Evolutionary conservation across 1,139 yeast genomes (phyloP).

Genomic region (Suhomyces terraborum): DNA sequence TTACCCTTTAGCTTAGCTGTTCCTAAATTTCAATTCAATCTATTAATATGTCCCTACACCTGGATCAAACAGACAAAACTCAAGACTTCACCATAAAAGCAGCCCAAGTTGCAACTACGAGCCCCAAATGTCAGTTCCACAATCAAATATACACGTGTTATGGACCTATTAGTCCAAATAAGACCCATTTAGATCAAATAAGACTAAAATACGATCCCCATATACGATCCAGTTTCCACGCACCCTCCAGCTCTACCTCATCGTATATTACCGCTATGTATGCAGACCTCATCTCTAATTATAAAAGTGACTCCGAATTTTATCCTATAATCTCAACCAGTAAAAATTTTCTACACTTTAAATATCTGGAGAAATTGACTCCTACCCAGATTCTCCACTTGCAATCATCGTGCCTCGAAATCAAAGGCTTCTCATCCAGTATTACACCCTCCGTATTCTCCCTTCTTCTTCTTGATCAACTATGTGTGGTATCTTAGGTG

Average conservation of each 20-base stretch:
- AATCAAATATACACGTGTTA: too few species aligned
- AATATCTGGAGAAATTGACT: conserved; percentile 10
- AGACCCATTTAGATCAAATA: too few species aligned
- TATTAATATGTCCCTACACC: too few species aligned
- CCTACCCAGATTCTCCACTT: conserved; percentile 1
- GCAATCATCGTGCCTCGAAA: not conserved
- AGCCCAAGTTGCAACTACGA: too few species aligned
- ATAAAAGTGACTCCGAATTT: conserved; percentile 2
- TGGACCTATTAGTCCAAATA: too few species aligned
- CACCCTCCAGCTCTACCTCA: not conserved
- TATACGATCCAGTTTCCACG: not conserved
- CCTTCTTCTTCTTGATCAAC: not conserved
- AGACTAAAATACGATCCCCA: too few species aligned
- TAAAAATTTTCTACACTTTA: conserved; percentile 7
- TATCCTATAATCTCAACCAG: conserved; percentile 6
- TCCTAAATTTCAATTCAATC: too few species aligned
- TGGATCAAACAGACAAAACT: too few species aligned
- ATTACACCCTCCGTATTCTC: not conserved
- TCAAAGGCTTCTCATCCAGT: not conserved
- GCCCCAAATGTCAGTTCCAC: too few species aligned
- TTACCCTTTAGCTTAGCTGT: too few species aligned
- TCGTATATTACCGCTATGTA: not conserved
- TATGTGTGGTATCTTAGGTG: conserved; percentile 96
- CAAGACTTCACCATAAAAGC: too few species aligned
- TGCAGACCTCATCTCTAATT: conserved; percentile 4